Evolutionary conservation across 495 filamentous ascomycete species (phyloP), one percentile per base, ranked within the genome.

Genomic region (Talaromyces proteolyticus): DNA sequence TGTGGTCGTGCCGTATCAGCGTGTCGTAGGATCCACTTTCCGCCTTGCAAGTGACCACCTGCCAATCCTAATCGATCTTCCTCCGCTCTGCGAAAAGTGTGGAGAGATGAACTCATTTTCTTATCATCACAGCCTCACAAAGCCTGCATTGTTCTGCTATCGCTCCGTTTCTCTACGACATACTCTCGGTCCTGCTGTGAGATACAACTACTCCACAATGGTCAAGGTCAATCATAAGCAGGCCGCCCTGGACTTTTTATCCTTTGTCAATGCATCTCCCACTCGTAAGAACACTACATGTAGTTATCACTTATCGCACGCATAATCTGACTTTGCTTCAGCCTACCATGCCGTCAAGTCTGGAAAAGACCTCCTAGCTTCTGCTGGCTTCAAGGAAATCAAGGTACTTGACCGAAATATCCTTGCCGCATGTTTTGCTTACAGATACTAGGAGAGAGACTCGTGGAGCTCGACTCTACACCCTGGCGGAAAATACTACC

Each of bases 321-420:
- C 29, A 21, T 29, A 19, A 44, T 57, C 14, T 55, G 14, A 20
- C 22, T 41, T 34, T 16, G n/a, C 16, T 46, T 20, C 49, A 98
- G 93, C 93, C 49, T 97, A 95, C 73, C 93, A 97, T 72, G 94
- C 91, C 39, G 91, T 97, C 47, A 78, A 82, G 52, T 88, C 82
- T 11, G 78, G 87, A 51, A 87, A 88, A 57, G 65, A 80, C 51
- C 82, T 85, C 42, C 78, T 97, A 11, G 76, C 80, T 41, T 79
- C 82, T 44, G 92, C 89, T 48, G 91, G 91, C 37, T 98, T 97
- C 75, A 72, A 77, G 57, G 80, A 85, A 58, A 88, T 98, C 69
- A 86, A 81, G 70, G 85, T 86, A 67, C 18, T 60, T 59, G 10
- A 18, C 11, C 16, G 18, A 23, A 29, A 45, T 10, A 42, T 53